Conservation (phyloP, 805 yeast species). For the Hanseniaspora opuntiae region DNA sequence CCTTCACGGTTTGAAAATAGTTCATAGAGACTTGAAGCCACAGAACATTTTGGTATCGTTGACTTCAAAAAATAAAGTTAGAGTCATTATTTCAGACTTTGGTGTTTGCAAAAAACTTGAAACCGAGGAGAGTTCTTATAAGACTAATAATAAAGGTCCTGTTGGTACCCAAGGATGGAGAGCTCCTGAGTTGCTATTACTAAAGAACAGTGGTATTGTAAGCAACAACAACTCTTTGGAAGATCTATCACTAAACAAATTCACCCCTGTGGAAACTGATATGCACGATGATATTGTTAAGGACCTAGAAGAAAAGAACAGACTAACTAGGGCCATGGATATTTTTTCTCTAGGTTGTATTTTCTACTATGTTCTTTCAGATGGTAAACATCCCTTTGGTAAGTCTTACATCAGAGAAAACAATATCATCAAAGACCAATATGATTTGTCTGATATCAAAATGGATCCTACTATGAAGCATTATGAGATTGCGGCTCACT, state of each 20-base stretch:
- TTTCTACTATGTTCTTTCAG: constrained; percentile 69
- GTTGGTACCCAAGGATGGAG: constrained; percentile 99
- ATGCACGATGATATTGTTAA: constrained; percentile 24
- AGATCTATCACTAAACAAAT: constrained; percentile 16
- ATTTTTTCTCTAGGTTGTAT: constrained; percentile 92
- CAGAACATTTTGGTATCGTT: constrained; percentile 81
- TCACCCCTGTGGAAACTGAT: constrained; percentile 6
- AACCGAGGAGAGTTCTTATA: constrained; percentile 80
- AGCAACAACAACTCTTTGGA: constrained; percentile 14
- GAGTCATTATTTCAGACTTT: constrained; percentile 84
- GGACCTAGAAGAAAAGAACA: constrained; percentile 35
- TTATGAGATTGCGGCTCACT: constrained; percentile 46
- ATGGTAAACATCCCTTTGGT: constrained; percentile 92
- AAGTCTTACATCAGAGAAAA: constrained; percentile 77
- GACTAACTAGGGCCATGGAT: constrained; percentile 81
- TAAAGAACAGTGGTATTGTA: constrained; percentile 17
- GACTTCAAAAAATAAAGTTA: constrained; percentile 42
- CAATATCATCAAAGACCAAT: constrained; percentile 62
- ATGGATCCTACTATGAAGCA: constrained; percentile 18
- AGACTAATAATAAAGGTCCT: constrained; percentile 82
- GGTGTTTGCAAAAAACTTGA: constrained; percentile 90
- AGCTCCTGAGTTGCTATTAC: constrained; percentile 70
- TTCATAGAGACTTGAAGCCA: constrained; percentile 89
- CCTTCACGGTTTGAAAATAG: constrained; percentile 77
- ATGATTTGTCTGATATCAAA: constrained; percentile 33